These are phyloP conservation scores for Didymella lethalis DNA, from an alignment of 2,329 filamentous ascomycete species.

Conservation along the genomic window DNA sequence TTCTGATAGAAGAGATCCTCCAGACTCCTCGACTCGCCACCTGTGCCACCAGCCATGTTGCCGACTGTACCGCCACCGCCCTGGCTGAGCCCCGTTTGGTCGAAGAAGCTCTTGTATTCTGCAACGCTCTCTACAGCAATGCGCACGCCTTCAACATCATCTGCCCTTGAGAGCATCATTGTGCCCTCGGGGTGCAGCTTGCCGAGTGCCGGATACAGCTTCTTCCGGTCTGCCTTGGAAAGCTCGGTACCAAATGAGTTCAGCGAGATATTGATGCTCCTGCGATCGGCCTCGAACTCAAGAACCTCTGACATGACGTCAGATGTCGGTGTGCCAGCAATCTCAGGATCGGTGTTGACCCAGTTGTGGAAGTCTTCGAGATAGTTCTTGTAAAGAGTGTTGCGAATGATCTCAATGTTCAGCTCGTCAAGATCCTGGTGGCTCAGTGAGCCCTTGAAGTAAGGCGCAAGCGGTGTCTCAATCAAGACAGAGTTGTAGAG, in stretches of 20 bases:
- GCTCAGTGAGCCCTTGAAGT: conserved; percentile 96
- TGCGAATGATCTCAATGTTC: conserved; percentile 98
- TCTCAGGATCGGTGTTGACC: conserved; percentile 86
- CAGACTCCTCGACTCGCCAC: conserved; percentile 83
- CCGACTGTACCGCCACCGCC: conserved; percentile 76
- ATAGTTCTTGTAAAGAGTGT: conserved; percentile 99
- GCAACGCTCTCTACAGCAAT: conserved; percentile 90
- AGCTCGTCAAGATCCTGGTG: conserved; percentile 97
- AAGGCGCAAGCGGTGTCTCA: conserved; percentile 92
- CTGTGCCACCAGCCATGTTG: conserved; percentile 83
- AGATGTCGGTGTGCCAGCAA: conserved; percentile 85
- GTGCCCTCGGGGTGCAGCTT: conserved; percentile 93
- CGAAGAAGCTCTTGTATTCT: conserved; percentile 96
- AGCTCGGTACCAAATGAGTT: conserved; percentile 99
- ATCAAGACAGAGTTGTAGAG: conserved; percentile 98
- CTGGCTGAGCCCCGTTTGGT: conserved; percentile 82
- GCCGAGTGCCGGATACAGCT: conserved; percentile 93
- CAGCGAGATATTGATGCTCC: conserved; percentile 98
- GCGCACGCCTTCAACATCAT: conserved; percentile 92
- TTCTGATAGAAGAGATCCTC: conserved; percentile 99
- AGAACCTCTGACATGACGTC: conserved; percentile 96
- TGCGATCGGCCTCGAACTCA: conserved; percentile 94
- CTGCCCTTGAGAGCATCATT: conserved; percentile 90
- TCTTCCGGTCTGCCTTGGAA: conserved; percentile 90
- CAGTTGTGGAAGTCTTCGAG: conserved; percentile 97